phyloP scores from a whole-genome alignment of 208 protist species.

The Trypanosoma platydactyli region DNA sequence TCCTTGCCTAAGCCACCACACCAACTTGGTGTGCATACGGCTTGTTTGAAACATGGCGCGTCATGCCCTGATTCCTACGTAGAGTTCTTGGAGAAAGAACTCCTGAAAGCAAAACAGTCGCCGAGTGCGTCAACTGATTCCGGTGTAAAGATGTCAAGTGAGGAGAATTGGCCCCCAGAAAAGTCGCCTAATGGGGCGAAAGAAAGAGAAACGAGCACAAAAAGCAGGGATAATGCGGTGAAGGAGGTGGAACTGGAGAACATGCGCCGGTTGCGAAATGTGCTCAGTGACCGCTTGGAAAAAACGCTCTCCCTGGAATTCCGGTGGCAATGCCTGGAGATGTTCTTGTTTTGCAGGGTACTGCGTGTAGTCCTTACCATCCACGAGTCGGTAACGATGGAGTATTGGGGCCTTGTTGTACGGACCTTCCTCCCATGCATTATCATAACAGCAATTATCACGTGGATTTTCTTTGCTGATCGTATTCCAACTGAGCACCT shows the following conservation, averaged over 20 bases:
- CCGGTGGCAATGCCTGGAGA: constrained; percentile 15
- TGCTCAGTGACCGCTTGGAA: constrained; percentile 22
- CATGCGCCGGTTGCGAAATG: constrained; percentile 33
- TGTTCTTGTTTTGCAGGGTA: constrained; percentile 11
- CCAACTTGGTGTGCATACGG: constrained; percentile 53
- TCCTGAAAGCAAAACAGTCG: neutral
- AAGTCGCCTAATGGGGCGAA: neutral
- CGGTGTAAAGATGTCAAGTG: no score
- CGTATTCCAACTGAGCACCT: constrained; percentile 28
- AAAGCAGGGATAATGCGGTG: neutral
- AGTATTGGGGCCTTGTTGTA: constrained; percentile 20
- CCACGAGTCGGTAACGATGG: neutral
- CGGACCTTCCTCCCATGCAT: constrained; percentile 12
- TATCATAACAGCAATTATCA: constrained; percentile 9
- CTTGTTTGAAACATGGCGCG: constrained; percentile 59
- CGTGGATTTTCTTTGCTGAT: constrained; percentile 31
- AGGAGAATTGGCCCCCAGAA: neutral
- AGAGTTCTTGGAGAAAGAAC: constrained; percentile 39
- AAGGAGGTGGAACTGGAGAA: constrained; percentile 37
- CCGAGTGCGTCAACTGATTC: neutral
- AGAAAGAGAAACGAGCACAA: neutral
- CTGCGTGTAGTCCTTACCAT: neutral
- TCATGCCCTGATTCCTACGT: constrained; percentile 59
- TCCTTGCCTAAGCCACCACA: constrained; percentile 40
- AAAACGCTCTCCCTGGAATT: constrained; percentile 2